Base-by-base conservation (phyloP, 2,329 filamentous ascomycete genomes). In the Stenocarpella maydis region DNA sequence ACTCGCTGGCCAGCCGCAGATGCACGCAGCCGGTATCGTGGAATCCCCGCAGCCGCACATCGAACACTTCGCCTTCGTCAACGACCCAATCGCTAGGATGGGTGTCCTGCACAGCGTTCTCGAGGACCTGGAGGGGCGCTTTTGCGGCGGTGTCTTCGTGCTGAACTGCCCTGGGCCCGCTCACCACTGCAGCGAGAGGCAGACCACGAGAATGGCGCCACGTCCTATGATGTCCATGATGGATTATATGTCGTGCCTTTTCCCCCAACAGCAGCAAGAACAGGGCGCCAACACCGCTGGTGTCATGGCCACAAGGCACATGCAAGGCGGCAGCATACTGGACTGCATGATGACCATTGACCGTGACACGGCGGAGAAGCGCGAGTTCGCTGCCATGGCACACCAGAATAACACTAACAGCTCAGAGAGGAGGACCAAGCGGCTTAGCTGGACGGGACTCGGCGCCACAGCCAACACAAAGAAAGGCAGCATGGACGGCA, bases 391-490 rank as follows among this genome's bases (percentile, higher is more conserved):
- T 0, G 80, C 80, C 67, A 78, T 82, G 73, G 75, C 76, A 5
- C 77, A 76, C 68, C 77, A 79, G 69, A 74, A 78, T 5, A 71
- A 72, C 24, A 69, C 70, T n/a, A 65, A 66, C 17, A 65, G 50
- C 43, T 37, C 39, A 2, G 64, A 67, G 52, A 71, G 70, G 34
- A 76, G 75, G 61, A 74, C 68, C 41, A 79, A 78, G 72, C 76
- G 80, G 10, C 75, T 79, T 17, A 82, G 81, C 74, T 82, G 81
- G 81, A 82, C 81, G 0, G 80, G 77, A 0, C 76, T 82, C 7
- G 80, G 79, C 0, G 76, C 78, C 31, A 77, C 78, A 4, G 78
- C 76, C 2, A 72, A 72, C 45, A 73, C 70, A 28, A 72, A 71
- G 69, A 76, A 76, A 21, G 75, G 77, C 26, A 75, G 77, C 60